A percentile compares a stretch with the other conserved stretches of the same genome.
Evolutionary conservation across 164 flowering plant species (phyloP).

Genomic region (Chloranthus sessilifolius): DNA sequence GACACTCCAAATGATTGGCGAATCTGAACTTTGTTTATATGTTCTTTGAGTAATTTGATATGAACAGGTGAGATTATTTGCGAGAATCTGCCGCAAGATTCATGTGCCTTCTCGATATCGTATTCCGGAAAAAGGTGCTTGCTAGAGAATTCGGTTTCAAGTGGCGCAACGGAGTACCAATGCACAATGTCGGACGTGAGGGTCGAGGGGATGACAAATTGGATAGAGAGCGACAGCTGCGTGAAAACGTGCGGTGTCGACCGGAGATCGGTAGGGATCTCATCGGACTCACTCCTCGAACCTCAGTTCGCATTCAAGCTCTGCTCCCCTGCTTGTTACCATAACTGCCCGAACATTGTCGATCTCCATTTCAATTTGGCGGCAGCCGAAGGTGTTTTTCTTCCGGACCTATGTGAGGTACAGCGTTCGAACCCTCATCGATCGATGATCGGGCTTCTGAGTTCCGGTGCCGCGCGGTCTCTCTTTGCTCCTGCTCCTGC

Average conservation of each 20-base stretch:
- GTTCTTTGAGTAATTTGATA: too few relatives aligned
- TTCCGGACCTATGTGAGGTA: background rate
- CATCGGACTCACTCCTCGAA: slow-evolving; percentile 68
- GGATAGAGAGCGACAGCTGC: slow-evolving; percentile 60
- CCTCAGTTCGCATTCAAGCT: slow-evolving; percentile 53
- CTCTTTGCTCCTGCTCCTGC: background rate
- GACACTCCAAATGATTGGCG: too few relatives aligned
- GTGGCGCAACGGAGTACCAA: slow-evolving; percentile 38
- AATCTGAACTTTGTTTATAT: too few relatives aligned
- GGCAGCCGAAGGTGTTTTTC: slow-evolving; percentile 61
- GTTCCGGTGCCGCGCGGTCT: too few relatives aligned
- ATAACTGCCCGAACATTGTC: slow-evolving; percentile 68
- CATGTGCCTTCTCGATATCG: slow-evolving; percentile 57
- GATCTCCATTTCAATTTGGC: slow-evolving; percentile 82
- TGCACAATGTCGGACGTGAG: slow-evolving; percentile 65
- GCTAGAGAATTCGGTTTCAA: slow-evolving; percentile 32
- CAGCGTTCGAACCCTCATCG: slow-evolving; percentile 5
- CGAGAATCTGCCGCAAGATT: slow-evolving; percentile 45
- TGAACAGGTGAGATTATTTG: slow-evolving; percentile 51
- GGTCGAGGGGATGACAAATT: slow-evolving; percentile 44
- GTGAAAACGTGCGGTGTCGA: slow-evolving; percentile 66
- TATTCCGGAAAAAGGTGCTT: slow-evolving; percentile 68
- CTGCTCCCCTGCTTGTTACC: slow-evolving; percentile 54
- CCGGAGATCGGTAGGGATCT: slow-evolving; percentile 55
- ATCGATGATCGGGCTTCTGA: slow-evolving; percentile 1